Conservation (phyloP, 2,329 filamentous ascomycete species). For the Ophiostoma quercus region DNA sequence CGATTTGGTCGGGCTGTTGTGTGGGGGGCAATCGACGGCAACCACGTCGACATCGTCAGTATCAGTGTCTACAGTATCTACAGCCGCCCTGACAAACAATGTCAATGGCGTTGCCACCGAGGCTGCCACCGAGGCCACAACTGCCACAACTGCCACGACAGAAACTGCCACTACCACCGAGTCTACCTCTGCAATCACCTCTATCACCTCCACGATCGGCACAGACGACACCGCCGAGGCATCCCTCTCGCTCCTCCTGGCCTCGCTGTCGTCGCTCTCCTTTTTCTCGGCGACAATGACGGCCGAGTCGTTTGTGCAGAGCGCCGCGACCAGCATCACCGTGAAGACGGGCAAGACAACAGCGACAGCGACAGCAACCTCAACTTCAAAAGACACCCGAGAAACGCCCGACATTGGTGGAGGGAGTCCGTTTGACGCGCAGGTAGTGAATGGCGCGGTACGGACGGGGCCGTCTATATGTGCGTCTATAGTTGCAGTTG, state of each 20-base stretch:
- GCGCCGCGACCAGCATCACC: background rate
- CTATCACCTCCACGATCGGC: background rate
- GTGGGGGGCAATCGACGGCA: conserved; percentile 26
- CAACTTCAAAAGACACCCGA: background rate
- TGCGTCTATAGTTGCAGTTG: background rate
- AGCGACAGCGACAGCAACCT: background rate
- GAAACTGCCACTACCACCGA: too few relatives aligned
- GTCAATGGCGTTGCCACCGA: background rate
- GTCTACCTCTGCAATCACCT: too few relatives aligned
- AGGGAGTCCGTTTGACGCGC: background rate
- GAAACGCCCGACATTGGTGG: background rate
- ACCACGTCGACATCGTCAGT: background rate
- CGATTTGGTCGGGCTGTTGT: conserved; percentile 37
- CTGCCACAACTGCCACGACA: background rate
- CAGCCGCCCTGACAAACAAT: background rate
- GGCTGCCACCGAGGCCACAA: background rate
- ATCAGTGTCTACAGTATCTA: too few relatives aligned
- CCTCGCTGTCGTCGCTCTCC: background rate
- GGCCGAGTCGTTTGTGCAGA: background rate
- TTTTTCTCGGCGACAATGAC: background rate
- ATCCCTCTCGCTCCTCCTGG: background rate
- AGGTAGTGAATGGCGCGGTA: background rate
- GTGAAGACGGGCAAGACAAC: background rate
- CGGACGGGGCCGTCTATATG: background rate
- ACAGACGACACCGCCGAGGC: background rate